Base-by-base conservation (phyloP, 2,329 filamentous ascomycete species). In the Beauveria scarabaeidicola region DNA sequence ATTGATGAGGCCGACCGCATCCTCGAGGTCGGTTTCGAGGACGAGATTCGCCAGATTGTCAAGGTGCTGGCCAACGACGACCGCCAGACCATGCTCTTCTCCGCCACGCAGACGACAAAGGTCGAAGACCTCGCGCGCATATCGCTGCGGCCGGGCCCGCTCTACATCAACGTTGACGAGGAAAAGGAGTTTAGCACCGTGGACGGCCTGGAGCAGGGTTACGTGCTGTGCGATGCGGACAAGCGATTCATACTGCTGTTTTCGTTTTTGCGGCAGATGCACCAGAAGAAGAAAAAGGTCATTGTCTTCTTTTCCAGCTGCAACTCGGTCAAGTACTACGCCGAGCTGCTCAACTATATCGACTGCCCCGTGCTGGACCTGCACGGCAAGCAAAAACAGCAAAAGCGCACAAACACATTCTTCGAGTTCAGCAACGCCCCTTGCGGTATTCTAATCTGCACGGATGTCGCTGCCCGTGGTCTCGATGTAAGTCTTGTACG, bases 1-100 rank as follows among this genome's bases (percentile, higher is more conserved):
- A 97, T 97, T 66, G 94, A 99, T 68, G 94, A 99, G 76, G 94
- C 94, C 19, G 94, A 99, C 72, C 87, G 94, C 52, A 97, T 99
- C 63, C 78, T 99, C 48, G 94, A 99, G 76, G 90, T 97, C 63
- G 93, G 94, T 67, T 99, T 99, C 80, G 94, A 99, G 74, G 94
- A 97, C 69, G 94, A 99, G 77, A 96, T 99, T 89, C 83, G 90
- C 64, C 88, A 95, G 72, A 96, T 99, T 66, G 87, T 97, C 74
- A 95, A 95, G 80, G 94, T 97, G 59, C 78, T 97, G 19, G 90
- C 92, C 51, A 88, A 88, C 66, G 87, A 95, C 61, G 85, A 92
- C 65, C 81, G 94, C 62, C 93, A 97, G 75, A 97, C 92, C 0
- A 94, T 96, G 87, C 83, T 99, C n/a, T 99, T 99, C 80, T 97